Evolutionary conservation across 2,329 filamentous ascomycete genomes (phyloP).

Genomic region (Trichothecium sympodiale): DNA sequence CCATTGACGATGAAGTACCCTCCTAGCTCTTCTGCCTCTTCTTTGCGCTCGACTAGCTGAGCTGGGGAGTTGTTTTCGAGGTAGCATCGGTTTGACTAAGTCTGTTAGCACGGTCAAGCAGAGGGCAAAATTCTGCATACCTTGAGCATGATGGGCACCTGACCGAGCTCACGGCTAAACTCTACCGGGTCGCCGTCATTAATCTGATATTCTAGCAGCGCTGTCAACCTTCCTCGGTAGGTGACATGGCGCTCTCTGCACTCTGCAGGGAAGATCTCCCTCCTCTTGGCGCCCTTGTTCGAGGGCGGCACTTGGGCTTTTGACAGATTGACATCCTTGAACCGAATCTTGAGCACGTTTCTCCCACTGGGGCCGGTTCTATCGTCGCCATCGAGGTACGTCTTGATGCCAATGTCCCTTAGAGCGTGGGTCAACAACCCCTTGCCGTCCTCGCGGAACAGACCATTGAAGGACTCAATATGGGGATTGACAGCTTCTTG

Average conservation of each 20-base stretch:
- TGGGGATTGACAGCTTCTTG: conserved; percentile 82
- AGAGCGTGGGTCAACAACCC: conserved; percentile 60
- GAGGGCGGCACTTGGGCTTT: conserved; percentile 67
- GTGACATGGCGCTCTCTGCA: conserved; percentile 88
- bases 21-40: conserved; percentile 91
- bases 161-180: conserved; percentile 73
- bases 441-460: conserved; percentile 62
- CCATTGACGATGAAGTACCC: conserved; percentile 98
- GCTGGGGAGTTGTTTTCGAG: conserved; percentile 76
- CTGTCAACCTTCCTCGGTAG: conserved; percentile 78
- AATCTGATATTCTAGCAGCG: conserved; percentile 72
- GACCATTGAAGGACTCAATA: conserved; percentile 87
- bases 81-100: conserved; percentile 78
- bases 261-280: conserved; percentile 83
- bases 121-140: conserved; percentile 30
- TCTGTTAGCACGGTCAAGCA: conserved; percentile 10
- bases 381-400: conserved; percentile 73
- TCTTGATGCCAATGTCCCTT: conserved; percentile 81
- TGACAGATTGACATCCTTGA: conserved; percentile 73
- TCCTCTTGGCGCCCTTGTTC: conserved; percentile 75
- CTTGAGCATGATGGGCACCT: conserved; percentile 88
- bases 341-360: conserved; percentile 68
- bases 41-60: conserved; percentile 73
- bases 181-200: conserved; percentile 81
- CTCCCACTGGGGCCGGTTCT: conserved; percentile 44